These are phyloP conservation scores for Harringtonia aguacate DNA, from an alignment of 2,329 filamentous ascomycete genomes.

Conservation along the genomic window DNA sequence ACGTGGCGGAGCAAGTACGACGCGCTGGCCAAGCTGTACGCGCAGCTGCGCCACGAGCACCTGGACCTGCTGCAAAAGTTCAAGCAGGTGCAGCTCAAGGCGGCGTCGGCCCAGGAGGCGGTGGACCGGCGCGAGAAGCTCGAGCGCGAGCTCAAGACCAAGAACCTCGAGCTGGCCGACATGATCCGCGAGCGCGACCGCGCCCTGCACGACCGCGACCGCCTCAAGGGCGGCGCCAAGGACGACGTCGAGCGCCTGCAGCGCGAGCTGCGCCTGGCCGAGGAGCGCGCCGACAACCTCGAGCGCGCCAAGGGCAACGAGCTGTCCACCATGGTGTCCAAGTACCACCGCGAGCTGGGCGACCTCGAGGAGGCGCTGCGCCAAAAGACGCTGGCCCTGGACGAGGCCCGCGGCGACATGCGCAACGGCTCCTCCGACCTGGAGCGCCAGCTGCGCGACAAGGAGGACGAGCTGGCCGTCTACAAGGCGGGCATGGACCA, in stretches of 20 bases:
- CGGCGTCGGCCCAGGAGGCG: constrained; percentile 91
- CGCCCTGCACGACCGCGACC: constrained; percentile 86
- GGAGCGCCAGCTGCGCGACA: constrained; percentile 76
- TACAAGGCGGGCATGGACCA: constrained; percentile 98
- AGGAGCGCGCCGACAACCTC: constrained; percentile 83
- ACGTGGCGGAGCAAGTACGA: constrained; percentile 98
- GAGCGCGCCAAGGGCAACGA: constrained; percentile 92
- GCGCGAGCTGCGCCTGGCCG: constrained; percentile 83
- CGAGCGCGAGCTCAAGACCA: constrained; percentile 96
- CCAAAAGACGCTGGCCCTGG: constrained; percentile 77
- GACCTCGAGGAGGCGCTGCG: constrained; percentile 88
- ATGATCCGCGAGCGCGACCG: constrained; percentile 97
- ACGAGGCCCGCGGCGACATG: constrained; percentile 69
- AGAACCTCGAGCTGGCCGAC: constrained; percentile 95
- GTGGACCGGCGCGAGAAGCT: constrained; percentile 92
- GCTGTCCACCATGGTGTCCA: constrained; percentile 84
- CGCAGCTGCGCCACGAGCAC: constrained; percentile 89
- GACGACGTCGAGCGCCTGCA: constrained; percentile 93
- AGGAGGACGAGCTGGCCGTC: constrained; percentile 95
- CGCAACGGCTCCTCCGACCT: constrained; percentile 77
- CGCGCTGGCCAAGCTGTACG: constrained; percentile 91
- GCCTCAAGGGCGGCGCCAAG: constrained; percentile 72
- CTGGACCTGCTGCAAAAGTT: constrained; percentile 92
- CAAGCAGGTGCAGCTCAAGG: constrained; percentile 92
- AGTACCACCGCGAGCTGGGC: constrained; percentile 95